Base-by-base conservation (phyloP, 2,329 filamentous ascomycete genomes). In the Zymoseptoria pseudotritici region DNA sequence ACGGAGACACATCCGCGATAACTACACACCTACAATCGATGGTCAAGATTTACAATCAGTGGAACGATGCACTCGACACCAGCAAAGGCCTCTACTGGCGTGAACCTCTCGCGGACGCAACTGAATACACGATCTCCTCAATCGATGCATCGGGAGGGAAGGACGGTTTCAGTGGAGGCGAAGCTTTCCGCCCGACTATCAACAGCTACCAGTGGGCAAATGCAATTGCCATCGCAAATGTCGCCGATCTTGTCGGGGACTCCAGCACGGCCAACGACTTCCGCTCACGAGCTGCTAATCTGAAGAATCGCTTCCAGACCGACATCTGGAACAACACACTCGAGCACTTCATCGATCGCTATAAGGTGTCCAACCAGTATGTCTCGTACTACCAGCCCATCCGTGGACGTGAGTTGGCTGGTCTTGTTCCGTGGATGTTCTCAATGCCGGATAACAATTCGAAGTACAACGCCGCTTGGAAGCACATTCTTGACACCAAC, bases 171-270 rank as follows among this genome's bases (percentile, higher is more conserved):
- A 66, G 59, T 0, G 76, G 75, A 1, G 77, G 77, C 3, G 57
- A 75, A 9, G 68, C 75, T 1, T 78, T 78, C 66, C 70, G 77
- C 5, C 76, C 77, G 0, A 76, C 74, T 20, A 78, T 79, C 66
- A 79, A 78, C 65, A 74, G 72, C 58, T 78, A 76, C 62, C 74
- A 76, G 61, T 78, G 74, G 60, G 77, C 75, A 6, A 78, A 78
- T 50, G 77, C 76, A 1, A 64, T 63, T 22, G 77, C 77, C 0
- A 77, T 78, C 20, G 72, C 76, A 11, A 72, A 69, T 4, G 66
- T 78, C 21, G 76, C 77, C 0, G 63, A 68, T 0, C 63, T 77
- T 3, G 69, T 67, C 46, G 69, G 69, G 56, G 20, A 71, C 65
- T 24, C 51, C 19, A 58, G 61, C 29, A 59, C 68, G 8, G 60